Percentiles rank a stretch among this genome's conserved stretches.
These are phyloP conservation scores for Blumeria graminis DNA, from an alignment of 2,329 filamentous ascomycete genomes.

Conservation along the genomic window DNA sequence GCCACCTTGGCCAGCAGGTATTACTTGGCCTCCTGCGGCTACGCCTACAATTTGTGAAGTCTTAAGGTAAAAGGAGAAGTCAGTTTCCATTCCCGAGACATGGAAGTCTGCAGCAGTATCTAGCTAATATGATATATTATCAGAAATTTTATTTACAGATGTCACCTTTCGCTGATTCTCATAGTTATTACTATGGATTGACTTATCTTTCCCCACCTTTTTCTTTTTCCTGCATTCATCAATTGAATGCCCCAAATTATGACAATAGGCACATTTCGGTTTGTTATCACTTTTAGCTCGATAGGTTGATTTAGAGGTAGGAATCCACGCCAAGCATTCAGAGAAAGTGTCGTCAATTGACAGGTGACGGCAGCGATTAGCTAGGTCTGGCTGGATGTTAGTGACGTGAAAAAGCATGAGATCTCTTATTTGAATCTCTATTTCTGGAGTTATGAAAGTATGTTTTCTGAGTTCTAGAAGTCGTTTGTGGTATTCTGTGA, in stretches of 20 bases:
- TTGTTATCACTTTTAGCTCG: not conserved
- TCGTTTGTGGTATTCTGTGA: not conserved
- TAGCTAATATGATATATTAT: not conserved
- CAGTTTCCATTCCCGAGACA: not conserved
- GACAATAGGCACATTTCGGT: not conserved
- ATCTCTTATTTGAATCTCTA: not conserved
- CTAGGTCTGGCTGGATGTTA: not conserved
- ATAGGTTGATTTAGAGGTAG: not conserved
- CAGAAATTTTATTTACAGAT: not conserved
- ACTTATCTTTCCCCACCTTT: not conserved
- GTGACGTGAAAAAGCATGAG: not conserved
- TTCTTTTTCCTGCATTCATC: not conserved
- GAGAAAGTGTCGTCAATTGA: not conserved
- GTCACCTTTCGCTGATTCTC: not conserved
- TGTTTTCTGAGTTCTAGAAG: not conserved
- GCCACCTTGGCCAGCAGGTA: not conserved
- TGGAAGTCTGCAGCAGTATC: not conserved
- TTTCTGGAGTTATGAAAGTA: not conserved
- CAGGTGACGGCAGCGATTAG: not conserved
- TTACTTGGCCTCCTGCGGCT: not conserved
- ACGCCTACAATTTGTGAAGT: not conserved
- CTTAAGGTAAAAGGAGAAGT: not conserved
- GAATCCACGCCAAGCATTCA: not conserved
- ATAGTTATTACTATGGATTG: not conserved
- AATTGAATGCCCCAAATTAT: not conserved